phyloP scores from a whole-genome alignment of 768 basidiomycete species.

The Crassisporium funariophilum region DNA sequence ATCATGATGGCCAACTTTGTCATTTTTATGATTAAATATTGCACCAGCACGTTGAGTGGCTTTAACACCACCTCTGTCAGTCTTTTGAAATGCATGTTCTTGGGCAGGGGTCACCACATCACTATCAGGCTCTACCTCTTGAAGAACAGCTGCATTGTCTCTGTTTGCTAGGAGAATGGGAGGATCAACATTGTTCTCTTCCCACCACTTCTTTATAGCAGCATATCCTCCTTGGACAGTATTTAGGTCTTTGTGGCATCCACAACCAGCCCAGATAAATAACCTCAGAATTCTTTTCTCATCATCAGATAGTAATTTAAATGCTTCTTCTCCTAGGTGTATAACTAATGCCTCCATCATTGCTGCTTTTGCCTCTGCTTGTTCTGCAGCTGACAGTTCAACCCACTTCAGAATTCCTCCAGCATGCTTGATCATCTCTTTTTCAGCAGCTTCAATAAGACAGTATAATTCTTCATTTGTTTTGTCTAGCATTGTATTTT shows the following conservation, averaged over 20 bases:
- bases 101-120: no score
- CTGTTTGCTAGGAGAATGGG: slow-evolving; percentile 18
- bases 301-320: slow-evolving; percentile 12
- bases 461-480: slow-evolving; percentile 9
- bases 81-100: no score
- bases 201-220: slow-evolving; percentile 18
- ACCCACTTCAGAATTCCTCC: slow-evolving; percentile 18
- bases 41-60: slow-evolving; percentile 22
- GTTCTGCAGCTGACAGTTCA: slow-evolving; percentile 4
- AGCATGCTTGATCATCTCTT: slow-evolving; percentile 13
- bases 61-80: slow-evolving; percentile 15
- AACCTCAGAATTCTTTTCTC: slow-evolving; percentile 20
- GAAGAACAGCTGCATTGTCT: slow-evolving; percentile 24
- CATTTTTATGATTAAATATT: slow-evolving; percentile 34
- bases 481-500: slow-evolving; percentile 21
- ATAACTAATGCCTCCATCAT: slow-evolving; percentile 15
- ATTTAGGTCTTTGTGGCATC: slow-evolving; percentile 37
- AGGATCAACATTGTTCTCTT: neutral
- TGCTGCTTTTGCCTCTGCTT: slow-evolving; percentile 11
- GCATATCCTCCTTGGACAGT: slow-evolving; percentile 26
- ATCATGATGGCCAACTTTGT: slow-evolving; percentile 38
- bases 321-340: slow-evolving; percentile 14
- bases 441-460: slow-evolving; percentile 6
- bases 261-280: slow-evolving; percentile 34
- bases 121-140: no score